These are phyloP conservation scores for Debaryomyces prosopidis DNA, from an alignment of 805 yeast species.

Conservation along the genomic window DNA sequence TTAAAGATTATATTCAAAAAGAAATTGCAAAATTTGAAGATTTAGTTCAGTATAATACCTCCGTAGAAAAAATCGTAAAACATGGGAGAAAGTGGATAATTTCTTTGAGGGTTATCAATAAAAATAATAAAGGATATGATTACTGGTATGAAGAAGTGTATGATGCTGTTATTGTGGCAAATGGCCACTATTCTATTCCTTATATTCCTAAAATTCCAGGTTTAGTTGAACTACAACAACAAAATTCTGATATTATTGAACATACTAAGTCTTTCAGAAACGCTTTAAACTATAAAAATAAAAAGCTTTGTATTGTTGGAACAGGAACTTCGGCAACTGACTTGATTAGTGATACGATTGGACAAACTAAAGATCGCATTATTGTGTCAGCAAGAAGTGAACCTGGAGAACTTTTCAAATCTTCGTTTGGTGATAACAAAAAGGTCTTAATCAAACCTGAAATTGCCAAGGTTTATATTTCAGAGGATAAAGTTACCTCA, in stretches of 20 bases:
- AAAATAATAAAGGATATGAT: constrained; percentile 20
- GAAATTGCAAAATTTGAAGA: background rate
- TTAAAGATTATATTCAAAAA: constrained; percentile 15
- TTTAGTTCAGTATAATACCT: constrained; percentile 1
- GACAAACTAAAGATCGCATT: constrained; percentile 17
- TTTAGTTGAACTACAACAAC: constrained; percentile 29
- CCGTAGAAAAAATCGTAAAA: background rate
- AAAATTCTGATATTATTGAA: constrained; percentile 30
- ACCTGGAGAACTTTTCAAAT: background rate
- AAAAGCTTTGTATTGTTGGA: constrained; percentile 29
- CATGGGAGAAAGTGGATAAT: background rate
- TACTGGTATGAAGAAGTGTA: constrained; percentile 38
- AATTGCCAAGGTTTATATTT: constrained; percentile 18
- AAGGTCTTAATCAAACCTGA: constrained; percentile 17
- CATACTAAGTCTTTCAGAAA: constrained; percentile 47
- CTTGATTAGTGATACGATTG: constrained; percentile 25
- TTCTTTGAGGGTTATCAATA: background rate
- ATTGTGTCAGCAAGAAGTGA: constrained; percentile 29
- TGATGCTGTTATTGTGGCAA: constrained; percentile 45
- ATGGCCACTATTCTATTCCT: constrained; percentile 51
- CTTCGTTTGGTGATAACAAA: background rate
- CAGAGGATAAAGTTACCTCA: constrained; percentile 31
- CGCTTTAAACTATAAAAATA: constrained; percentile 28
- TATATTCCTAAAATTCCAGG: constrained; percentile 46
- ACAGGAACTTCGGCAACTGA: constrained; percentile 28